These are phyloP conservation scores for Phaeosphaeriaceae sp. DNA, from an alignment of 2,329 filamentous ascomycete genomes.

Conservation along the genomic window DNA sequence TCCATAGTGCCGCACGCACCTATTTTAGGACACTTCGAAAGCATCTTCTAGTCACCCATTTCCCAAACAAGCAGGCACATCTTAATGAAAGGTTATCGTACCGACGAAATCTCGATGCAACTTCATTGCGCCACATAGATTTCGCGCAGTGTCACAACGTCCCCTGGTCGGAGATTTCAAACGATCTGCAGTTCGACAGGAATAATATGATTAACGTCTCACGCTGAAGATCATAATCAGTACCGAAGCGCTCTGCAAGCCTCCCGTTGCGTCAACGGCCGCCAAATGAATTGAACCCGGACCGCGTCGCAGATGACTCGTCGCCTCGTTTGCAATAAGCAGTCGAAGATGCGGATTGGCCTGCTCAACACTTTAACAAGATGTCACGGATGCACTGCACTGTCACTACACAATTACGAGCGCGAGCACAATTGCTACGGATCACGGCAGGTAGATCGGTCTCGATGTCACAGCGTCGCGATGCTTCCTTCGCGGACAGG, in stretches of 20 bases:
- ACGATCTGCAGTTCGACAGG: neutral
- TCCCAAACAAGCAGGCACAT: neutral
- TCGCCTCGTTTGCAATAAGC: neutral
- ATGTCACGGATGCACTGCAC: neutral
- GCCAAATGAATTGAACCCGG: neutral
- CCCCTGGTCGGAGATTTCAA: neutral
- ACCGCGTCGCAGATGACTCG: neutral
- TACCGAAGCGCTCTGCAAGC: constrained; percentile 4
- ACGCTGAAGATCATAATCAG: neutral
- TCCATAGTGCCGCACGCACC: constrained; percentile 14
- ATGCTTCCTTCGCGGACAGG: neutral
- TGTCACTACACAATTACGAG: no score
- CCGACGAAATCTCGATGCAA: neutral
- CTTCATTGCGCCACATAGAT: neutral
- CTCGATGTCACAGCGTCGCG: neutral
- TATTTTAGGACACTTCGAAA: constrained; percentile 7
- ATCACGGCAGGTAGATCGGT: neutral
- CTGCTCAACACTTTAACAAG: neutral
- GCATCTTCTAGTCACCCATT: constrained; percentile 1
- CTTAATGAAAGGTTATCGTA: neutral
- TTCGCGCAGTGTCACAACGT: neutral
- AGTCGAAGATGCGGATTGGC: neutral
- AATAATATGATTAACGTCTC: neutral
- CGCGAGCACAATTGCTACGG: no score
- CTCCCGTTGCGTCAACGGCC: constrained; percentile 5